Evolutionary conservation across 495 filamentous ascomycete genomes (phyloP).

Genomic region (Aspergillus mulundensis): DNA sequence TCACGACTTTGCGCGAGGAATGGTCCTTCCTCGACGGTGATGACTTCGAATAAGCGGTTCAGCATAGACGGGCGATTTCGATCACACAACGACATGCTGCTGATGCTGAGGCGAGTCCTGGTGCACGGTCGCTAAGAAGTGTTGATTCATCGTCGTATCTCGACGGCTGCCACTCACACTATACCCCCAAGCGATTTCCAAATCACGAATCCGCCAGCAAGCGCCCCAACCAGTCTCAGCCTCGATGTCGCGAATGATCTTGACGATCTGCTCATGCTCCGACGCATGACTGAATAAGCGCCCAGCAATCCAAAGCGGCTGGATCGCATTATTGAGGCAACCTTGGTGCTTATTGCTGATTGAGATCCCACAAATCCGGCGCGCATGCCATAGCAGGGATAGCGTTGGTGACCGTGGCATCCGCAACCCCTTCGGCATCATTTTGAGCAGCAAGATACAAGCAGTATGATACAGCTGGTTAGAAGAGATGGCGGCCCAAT

Average conservation of each 20-base stretch:
- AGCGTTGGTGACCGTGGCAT: constrained; percentile 21
- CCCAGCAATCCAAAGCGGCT: constrained; percentile 48
- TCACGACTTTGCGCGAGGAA: constrained; percentile 20
- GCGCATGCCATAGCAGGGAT: constrained; percentile 44
- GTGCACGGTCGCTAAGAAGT: background rate
- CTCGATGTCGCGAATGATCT: constrained; percentile 42
- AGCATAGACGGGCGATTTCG: background rate
- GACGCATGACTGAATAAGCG: constrained; percentile 40
- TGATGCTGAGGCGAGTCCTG: background rate
- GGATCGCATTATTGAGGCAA: constrained; percentile 46
- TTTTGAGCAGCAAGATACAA: constrained; percentile 41
- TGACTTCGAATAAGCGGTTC: background rate
- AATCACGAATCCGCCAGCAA: constrained; percentile 43
- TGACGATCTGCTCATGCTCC: constrained; percentile 40
- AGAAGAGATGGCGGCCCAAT: constrained; percentile 47
- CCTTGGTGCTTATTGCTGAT: constrained; percentile 44
- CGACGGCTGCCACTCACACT: constrained; percentile 5
- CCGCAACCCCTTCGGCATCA: constrained; percentile 31
- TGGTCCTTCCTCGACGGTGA: constrained; percentile 28
- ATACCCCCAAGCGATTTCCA: constrained; percentile 45
- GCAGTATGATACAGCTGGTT: constrained; percentile 49
- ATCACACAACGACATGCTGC: background rate
- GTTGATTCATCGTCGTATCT: background rate
- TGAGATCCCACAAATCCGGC: constrained; percentile 46
- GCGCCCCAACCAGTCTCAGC: constrained; percentile 43